Evolutionary conservation across 1,284 basidiomycete species (phyloP), one percentile per base, ranked within the genome.

Genomic region (Cutaneotrichosporon cavernicola): DNA sequence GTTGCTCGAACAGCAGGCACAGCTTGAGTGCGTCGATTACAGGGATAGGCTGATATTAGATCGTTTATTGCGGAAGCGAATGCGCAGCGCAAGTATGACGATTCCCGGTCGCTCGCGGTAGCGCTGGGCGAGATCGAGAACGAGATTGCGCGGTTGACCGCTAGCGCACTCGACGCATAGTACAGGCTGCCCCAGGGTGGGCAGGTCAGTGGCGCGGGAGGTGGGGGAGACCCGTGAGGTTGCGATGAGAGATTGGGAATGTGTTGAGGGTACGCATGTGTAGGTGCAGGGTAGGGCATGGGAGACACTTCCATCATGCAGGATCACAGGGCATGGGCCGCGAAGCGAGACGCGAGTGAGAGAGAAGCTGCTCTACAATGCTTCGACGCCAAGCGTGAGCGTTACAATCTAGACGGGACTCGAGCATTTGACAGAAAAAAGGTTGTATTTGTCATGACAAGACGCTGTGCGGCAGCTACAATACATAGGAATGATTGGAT

Each of bases 21-120:
- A 94, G 57, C 82, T 96, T 38, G 92, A 95, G 81, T 78, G 60
- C 69, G 78, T 26, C 73, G n/a, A 32, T 22, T 7, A 5, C 13
- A 21, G 26, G 9, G 7, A 21, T 18, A 22, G 18, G 21, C 55
- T 50, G 46, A 56, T 14, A 31, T 16, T 64, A 77, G 74, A 60
- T 64, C 65, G 26, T 79, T 77, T 40, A 78, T 81, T 30, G 87
- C 89, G 69, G 90, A 94, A 74, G 92, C 92, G 5, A 89, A 88
- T 76, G 85, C 86, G 1, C 88, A 88, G 72, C 83, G 92, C 52
- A 95, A 95, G 80, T 94, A 95, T 69, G 92, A 96, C 79, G 92
- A 96, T 75, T 88, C 88, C 21, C 88, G 88, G 79, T 89, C 88
- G 4, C 81, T 96, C 63, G 87, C 88, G 72, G 76, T 81, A 49